Evolutionary conservation across 169 alveolate genomes (phyloP).

Genomic region (Eimeria acervulina): DNA sequence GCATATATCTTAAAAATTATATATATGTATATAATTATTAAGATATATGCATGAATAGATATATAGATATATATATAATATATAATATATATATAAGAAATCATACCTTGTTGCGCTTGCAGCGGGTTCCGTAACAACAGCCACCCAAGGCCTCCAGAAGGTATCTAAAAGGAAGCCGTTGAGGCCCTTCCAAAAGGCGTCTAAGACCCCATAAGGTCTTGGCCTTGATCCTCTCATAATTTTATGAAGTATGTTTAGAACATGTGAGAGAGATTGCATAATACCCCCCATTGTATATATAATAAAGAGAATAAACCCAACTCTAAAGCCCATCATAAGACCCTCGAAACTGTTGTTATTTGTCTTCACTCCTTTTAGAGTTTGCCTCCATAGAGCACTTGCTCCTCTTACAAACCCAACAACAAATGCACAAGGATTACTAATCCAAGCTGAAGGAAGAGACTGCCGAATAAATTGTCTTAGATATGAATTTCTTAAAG

Average conservation of each 20-base stretch:
- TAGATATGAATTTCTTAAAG: slow-evolving; percentile 91
- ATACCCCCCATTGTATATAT: slow-evolving; percentile 94
- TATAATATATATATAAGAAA: background rate
- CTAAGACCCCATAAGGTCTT: slow-evolving; percentile 93
- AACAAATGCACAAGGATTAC: slow-evolving; percentile 93
- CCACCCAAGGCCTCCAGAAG: slow-evolving; percentile 94
- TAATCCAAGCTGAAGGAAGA: slow-evolving; percentile 94
- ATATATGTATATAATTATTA: background rate
- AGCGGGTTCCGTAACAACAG: slow-evolving; percentile 88
- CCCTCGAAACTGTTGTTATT: slow-evolving; percentile 92
- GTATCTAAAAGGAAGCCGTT: slow-evolving; percentile 93
- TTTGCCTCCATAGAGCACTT: slow-evolving; percentile 88
- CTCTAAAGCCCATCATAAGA: slow-evolving; percentile 91
- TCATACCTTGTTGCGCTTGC: slow-evolving; percentile 88
- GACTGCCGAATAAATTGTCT: slow-evolving; percentile 94
- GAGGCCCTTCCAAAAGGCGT: slow-evolving; percentile 94
- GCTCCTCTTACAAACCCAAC: slow-evolving; percentile 92
- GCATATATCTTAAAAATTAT: no score
- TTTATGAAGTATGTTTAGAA: slow-evolving; percentile 93
- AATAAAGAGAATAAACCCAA: slow-evolving; percentile 92
- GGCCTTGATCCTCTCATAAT: slow-evolving; percentile 94
- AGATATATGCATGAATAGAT: no score
- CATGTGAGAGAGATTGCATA: slow-evolving; percentile 92
- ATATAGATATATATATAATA: no score
- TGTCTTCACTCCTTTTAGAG: slow-evolving; percentile 89